Evolutionary conservation across 306 rosid genomes (phyloP), one percentile per base, ranked within the genome.

Genomic region (Gastrolobium bilobum): DNA sequence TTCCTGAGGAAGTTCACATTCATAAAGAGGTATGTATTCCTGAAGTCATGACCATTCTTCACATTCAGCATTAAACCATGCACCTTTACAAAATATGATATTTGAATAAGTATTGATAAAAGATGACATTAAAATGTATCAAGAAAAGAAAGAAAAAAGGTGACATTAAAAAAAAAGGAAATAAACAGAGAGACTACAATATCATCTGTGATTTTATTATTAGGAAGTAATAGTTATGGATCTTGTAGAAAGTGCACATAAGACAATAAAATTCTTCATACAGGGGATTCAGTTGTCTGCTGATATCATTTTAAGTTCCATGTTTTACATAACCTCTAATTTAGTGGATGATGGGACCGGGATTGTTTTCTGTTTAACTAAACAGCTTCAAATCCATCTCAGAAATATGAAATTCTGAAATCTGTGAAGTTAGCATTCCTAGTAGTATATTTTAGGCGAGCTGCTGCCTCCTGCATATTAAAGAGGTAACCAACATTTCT

Each of bases 1-100:
- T 91, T 77, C 98, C 97, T 0, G 91, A 88, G 78, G 90, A 87
- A 29, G 75, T 88, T 67, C 97, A 81, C 72, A 90, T 91, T 79
- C 96, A 90, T 75, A 84, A 89, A 73, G 97, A 95, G 96, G 99
- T 92, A 91, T 74, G 68, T 59, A 65, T 31, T 80, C 77, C 54
- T 53, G 38, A 70, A 8, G 73, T 75, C 64, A 20, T 73, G 20
- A 58, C 38, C 15, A 39, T 73, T 62, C 44, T 47, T 31, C 63
- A 38, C 30, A 48, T 34, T 64, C 20, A 59, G 68, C 47, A 75
- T 47, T 20, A 59, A 74, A 44, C 65, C 71, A 78, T 31, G 59
- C 42, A 57, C 63, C 74, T 42, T 35, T 39, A 62, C 52, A 31
- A 7, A 61, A 14, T 34, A 33, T 65, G 64, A 29, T 53, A 43